Evolutionary conservation across 2,329 filamentous ascomycete genomes (phyloP), one percentile per base, ranked within the genome.

Genomic region (Capronia epimyces): DNA sequence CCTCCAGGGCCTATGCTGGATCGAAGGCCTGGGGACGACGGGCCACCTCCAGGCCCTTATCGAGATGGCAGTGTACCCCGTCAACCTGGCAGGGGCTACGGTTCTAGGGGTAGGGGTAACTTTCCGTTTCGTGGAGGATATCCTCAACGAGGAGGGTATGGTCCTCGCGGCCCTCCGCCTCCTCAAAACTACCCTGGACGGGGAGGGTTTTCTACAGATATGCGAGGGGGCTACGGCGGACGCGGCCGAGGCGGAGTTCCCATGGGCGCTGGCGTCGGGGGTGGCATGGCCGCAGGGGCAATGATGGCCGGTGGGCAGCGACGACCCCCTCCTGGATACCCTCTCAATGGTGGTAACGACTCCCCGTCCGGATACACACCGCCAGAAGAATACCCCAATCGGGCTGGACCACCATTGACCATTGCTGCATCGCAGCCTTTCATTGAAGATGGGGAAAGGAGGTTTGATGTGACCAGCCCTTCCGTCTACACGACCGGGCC

Each of bases 21-120:
- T 2, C 48, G 51, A 52, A 40, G 42, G 32, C 50, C 44, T n/a
- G 53, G 49, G 20, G 54, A 57, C n/a, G 46, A 49, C n/a, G 27
- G 47, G 13, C 47, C 43, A 20, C 53, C 51, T 15, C 46, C 50
- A 10, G 41, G 56, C 18, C 41, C 50, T 29, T 55, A 58, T 49
- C 45, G 50, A 7, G 49, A 54, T 15, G 47, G 45, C 9, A 52
- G 52, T 21, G 37, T 54, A 5, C 52, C 64, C 3, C 63, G 61
- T 8, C 59, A 64, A 0, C 62, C 66, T 31, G 64, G 67, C 12
- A 63, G 64, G 51, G 71, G 70, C 10, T 79, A 75, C 55, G 65
- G 67, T 31, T 69, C 74, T 7, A 76, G 79, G 50, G 78, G 80
- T 20, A 74, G 83, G 62, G 82, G 80, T 59, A 75, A 73, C 5